Evolutionary conservation across 2,329 filamentous ascomycete genomes (phyloP), one percentile per base, ranked within the genome.

Genomic region (Penicillium sp.): DNA sequence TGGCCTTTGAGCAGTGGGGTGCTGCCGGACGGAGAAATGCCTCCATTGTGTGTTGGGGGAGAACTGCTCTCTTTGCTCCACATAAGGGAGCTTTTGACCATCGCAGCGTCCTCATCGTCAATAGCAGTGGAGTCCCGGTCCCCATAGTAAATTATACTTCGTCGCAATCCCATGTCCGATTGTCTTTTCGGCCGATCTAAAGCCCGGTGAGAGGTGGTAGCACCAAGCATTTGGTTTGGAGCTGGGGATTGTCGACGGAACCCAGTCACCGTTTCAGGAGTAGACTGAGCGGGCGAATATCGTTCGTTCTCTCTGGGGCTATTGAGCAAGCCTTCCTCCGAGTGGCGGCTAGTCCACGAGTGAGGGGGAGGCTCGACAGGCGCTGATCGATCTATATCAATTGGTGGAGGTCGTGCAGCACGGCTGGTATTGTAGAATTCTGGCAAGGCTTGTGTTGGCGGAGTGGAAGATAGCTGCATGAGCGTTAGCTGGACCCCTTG

Each of bases 281-380:
- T 53, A 19, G 60, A 57, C 48, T 60, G 47, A 53, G 39, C 53
- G 19, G 58, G 27, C 22, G 63, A 51, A 41, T 44, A 44, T 45
- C 37, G 21, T 60, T 53, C n/a, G 33, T 61, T 59, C 3, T 58
- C 63, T 3, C 61, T 64, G 58, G 72, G 64, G 39, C 68, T 49
- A 68, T 66, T 64, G 57, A 84, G 80, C 47, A 83, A 70, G 33
- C 78, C 77, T 52, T 84, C 81, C 52, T 73, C 74, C 39, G 80
- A 82, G 54, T 77, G 75, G 53, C 77, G 77, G 63, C 80, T 83
- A 52, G 77, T 78, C 78, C 79, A 82, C 27, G 82, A 83, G 61
- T 79, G 79, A 52, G 80, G 79, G 16, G 81, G 80, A 19, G 77
- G 70, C 52, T 81, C 79, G 19, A 81, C 70, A 29, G 76, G 68